These are phyloP conservation scores for Kwoniella dendrophila DNA, from an alignment of 768 basidiomycete genomes.

Conservation along the genomic window DNA sequence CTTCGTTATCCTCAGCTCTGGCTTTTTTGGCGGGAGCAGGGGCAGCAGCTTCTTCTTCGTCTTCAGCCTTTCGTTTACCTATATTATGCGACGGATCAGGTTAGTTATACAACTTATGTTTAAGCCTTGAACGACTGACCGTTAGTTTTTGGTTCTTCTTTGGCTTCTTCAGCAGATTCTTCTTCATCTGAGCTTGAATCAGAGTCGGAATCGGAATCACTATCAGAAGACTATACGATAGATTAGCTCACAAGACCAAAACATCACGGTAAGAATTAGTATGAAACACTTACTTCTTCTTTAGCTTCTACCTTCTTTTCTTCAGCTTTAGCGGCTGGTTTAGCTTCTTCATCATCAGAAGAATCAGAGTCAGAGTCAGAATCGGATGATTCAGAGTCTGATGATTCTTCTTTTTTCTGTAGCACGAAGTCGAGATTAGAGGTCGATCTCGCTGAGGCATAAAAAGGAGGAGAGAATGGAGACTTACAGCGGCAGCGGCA, in stretches of 20 bases:
- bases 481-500: constrained; percentile 39
- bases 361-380: constrained; percentile 53
- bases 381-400: constrained; percentile 51
- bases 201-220: constrained; percentile 33
- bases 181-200: constrained; percentile 36
- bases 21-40: constrained; percentile 82
- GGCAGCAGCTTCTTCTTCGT: constrained; percentile 63
- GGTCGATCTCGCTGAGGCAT: background rate
- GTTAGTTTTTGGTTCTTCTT: constrained; percentile 34
- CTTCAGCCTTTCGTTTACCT: constrained; percentile 83
- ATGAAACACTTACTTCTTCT: constrained; percentile 33
- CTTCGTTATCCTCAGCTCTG: constrained; percentile 58
- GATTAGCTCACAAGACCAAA: background rate
- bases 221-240: constrained; percentile 22
- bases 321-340: constrained; percentile 36
- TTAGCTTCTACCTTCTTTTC: constrained; percentile 25
- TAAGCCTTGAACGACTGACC: constrained; percentile 17
- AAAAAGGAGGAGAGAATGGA: background rate
- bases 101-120: background rate
- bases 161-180: constrained; percentile 39
- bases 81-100: constrained; percentile 12
- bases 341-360: constrained; percentile 58
- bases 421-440: background rate
- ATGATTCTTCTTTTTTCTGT: constrained; percentile 30
- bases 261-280: background rate